Evolutionary conservation across 1,284 basidiomycete genomes (phyloP).

Genomic region (Phellinidium pouzarii): DNA sequence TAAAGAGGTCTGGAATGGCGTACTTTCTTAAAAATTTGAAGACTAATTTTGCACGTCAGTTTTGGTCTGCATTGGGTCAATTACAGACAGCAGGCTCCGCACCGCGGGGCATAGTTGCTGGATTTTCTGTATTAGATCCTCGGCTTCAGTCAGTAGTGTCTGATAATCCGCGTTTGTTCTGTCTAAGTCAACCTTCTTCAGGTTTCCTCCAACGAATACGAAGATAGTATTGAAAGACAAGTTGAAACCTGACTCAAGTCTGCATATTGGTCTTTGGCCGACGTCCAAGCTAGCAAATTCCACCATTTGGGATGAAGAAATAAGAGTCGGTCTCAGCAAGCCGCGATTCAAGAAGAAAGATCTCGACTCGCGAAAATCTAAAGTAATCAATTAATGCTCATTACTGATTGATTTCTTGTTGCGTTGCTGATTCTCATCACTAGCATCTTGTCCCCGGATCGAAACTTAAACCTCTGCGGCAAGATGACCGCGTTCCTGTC

Average conservation of each 20-base stretch:
- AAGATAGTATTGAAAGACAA: slow-evolving; percentile 31
- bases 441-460: slow-evolving; percentile 76
- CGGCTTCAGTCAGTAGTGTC: slow-evolving; percentile 50
- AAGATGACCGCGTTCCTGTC: slow-evolving; percentile 78
- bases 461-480: slow-evolving; percentile 50
- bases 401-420: slow-evolving; percentile 10
- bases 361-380: slow-evolving; percentile 69
- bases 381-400: slow-evolving; percentile 44
- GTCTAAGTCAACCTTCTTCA: slow-evolving; percentile 25
- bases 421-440: not conserved
- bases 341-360: slow-evolving; percentile 79
- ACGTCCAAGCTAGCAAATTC: slow-evolving; percentile 52
- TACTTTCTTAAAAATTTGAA: not conserved
- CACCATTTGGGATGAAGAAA: slow-evolving; percentile 63
- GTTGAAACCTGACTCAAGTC: slow-evolving; percentile 22
- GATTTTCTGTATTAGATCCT: slow-evolving; percentile 76
- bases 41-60: slow-evolving; percentile 35
- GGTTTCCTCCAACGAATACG: slow-evolving; percentile 76
- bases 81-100: slow-evolving; percentile 61
- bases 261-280: slow-evolving; percentile 42
- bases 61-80: slow-evolving; percentile 58
- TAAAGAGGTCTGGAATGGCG: slow-evolving; percentile 39
- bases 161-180: slow-evolving; percentile 9
- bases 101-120: slow-evolving; percentile 69
- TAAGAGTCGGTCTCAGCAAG: slow-evolving; percentile 45